phyloP scores from a whole-genome alignment of 2,329 filamentous ascomycete genomes.

The Fusarium sterilihyphosum region DNA sequence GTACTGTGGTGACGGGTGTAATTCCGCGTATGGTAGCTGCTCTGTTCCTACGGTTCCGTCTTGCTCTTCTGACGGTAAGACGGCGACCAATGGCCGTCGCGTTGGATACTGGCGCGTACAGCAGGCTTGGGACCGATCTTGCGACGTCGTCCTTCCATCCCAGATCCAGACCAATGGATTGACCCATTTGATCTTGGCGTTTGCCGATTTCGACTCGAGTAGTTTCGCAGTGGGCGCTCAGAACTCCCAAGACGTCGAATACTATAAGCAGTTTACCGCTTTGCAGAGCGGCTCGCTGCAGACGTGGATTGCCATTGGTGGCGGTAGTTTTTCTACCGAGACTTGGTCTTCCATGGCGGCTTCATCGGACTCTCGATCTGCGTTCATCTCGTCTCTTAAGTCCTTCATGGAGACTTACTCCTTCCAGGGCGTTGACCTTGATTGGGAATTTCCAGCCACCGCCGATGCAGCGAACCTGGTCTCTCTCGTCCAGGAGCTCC shows the following conservation, averaged over 20 bases:
- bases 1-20: background rate
- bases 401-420: background rate
- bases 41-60: background rate
- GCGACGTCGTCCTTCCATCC: background rate
- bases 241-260: background rate
- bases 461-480: background rate
- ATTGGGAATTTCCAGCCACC: background rate
- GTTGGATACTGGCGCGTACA: background rate
- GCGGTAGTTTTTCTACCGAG: background rate
- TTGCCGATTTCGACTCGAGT: background rate
- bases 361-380: background rate
- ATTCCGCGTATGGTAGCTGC: background rate
- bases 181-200: background rate
- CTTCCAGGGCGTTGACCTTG: background rate
- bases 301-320: background rate
- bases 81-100: background rate
- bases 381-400: background rate
- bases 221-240: background rate
- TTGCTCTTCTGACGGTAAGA: background rate
- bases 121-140: background rate
- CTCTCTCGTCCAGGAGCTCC: background rate
- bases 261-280: background rate
- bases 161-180: background rate
- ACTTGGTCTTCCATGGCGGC: background rate
- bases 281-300: background rate